These are phyloP conservation scores for Diaporthe citriasiana DNA, from an alignment of 2,329 filamentous ascomycete species.

Conservation along the genomic window DNA sequence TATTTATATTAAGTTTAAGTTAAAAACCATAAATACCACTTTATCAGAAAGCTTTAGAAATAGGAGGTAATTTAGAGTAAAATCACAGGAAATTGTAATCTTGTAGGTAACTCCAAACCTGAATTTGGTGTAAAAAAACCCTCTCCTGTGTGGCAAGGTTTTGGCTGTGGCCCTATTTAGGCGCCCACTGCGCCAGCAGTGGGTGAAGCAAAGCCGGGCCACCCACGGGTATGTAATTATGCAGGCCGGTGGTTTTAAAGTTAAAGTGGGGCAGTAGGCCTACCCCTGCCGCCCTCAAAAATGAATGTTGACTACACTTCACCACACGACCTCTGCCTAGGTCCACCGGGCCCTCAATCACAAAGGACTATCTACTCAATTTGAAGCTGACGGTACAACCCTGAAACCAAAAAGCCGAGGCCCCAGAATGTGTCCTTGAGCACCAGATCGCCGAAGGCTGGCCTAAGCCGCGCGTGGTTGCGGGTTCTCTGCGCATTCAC, in stretches of 20 bases:
- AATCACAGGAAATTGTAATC: no score
- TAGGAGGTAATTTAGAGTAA: no score
- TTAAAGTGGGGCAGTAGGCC: neutral
- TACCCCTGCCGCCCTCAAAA: slow-evolving; percentile 21
- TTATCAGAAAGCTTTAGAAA: no score
- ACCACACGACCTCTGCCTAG: neutral
- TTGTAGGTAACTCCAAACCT: no score
- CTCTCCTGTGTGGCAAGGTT: no score
- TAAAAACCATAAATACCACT: no score
- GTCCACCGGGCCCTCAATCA: neutral
- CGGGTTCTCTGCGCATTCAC: neutral
- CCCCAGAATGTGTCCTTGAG: neutral
- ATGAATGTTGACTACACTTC: slow-evolving; percentile 30
- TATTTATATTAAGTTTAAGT: no score
- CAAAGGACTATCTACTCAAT: neutral
- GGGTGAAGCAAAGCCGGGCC: no score
- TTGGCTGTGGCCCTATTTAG: no score
- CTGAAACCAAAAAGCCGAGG: neutral
- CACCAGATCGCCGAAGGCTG: neutral
- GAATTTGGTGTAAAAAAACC: no score
- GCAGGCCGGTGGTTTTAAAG: neutral
- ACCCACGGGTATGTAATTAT: no score
- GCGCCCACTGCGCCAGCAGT: no score
- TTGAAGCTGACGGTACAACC: neutral
- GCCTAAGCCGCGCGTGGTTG: neutral